phyloP scores from a whole-genome alignment of 2,329 filamentous ascomycete genomes.

The Cercospora berteroae region DNA sequence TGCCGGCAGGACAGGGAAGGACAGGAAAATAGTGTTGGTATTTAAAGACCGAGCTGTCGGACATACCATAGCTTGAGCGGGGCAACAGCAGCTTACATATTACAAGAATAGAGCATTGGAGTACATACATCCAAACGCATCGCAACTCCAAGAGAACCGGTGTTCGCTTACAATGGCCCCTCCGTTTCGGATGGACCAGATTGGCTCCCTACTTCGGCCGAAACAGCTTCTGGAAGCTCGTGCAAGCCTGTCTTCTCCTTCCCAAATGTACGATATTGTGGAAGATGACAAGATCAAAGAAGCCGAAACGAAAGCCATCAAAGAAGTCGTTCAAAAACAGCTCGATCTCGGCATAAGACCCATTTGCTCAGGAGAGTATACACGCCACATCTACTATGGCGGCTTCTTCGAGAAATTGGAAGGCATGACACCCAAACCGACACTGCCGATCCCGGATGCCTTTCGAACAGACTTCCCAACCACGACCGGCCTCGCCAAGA shows the following conservation, averaged over 20 bases:
- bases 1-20: not conserved
- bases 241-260: constrained; percentile 43
- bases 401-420: constrained; percentile 31
- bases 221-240: constrained; percentile 58
- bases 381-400: constrained; percentile 31
- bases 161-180: constrained; percentile 35
- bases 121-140: not conserved
- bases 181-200: constrained; percentile 68
- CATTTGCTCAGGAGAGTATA: constrained; percentile 67
- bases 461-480: constrained; percentile 31
- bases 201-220: constrained; percentile 67
- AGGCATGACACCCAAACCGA: constrained; percentile 21
- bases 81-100: not conserved
- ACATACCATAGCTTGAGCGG: not conserved
- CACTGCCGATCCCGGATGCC: constrained; percentile 22
- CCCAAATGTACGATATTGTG: constrained; percentile 51
- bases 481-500: constrained; percentile 21
- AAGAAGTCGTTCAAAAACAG: constrained; percentile 63
- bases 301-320: constrained; percentile 64
- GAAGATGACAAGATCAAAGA: constrained; percentile 48
- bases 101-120: not conserved
- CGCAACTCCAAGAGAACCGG: not conserved
- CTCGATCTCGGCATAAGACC: constrained; percentile 59
- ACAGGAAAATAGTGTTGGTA: not conserved
- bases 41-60: not conserved